phyloP scores from a whole-genome alignment of 129 eudicot species.

The Mikania micrantha region DNA sequence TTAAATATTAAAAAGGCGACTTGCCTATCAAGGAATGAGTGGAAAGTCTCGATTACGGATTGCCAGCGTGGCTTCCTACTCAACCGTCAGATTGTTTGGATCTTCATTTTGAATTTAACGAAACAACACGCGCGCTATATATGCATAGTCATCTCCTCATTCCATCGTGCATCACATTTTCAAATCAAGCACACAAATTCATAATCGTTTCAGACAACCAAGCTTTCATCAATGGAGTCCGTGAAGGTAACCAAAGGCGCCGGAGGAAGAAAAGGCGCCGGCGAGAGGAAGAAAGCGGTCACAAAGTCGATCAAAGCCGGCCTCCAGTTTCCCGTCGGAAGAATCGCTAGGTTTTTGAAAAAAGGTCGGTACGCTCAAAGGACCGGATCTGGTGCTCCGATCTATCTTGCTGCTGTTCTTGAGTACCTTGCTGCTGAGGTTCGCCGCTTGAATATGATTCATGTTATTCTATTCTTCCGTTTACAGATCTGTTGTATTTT shows the following conservation, averaged over 20 bases:
- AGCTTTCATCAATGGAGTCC: background rate
- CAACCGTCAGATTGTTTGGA: no score
- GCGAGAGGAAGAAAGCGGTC: conserved; percentile 24
- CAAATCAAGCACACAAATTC: background rate
- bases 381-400: background rate
- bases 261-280: conserved; percentile 30
- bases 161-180: no score
- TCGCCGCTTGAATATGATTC: background rate
- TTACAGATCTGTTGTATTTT: background rate
- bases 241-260: conserved; percentile 13
- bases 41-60: no score
- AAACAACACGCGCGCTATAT: no score
- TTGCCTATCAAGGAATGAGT: no score
- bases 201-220: background rate
- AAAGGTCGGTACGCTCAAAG: background rate
- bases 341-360: conserved; percentile 8
- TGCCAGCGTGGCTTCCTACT: no score
- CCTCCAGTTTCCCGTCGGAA: conserved; percentile 23
- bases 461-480: background rate
- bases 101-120: no score
- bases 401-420: background rate
- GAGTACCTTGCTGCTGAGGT: conserved; percentile 16
- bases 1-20: no score
- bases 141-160: no score
- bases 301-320: conserved; percentile 29